Evolutionary conservation across 2,329 filamentous ascomycete species (phyloP).

Genomic region (Thielaviopsis euricoi): DNA sequence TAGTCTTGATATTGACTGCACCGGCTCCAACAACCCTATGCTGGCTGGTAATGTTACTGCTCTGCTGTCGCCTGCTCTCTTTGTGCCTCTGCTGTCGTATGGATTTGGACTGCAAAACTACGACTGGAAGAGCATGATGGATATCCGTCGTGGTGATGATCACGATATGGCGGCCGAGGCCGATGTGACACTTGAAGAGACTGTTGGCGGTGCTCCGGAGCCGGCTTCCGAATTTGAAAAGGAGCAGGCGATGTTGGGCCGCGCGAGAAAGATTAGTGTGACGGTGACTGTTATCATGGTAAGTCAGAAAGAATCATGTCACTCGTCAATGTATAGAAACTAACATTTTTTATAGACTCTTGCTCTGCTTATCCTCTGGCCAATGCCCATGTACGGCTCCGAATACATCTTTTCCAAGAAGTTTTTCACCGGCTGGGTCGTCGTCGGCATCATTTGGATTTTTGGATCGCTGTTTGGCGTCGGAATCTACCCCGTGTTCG

Average conservation of each 20-base stretch:
- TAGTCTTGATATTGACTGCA: slow-evolving; percentile 52
- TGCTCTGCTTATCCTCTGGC: slow-evolving; percentile 66
- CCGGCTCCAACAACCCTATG: slow-evolving; percentile 75
- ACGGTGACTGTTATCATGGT: slow-evolving; percentile 24
- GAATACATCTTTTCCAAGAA: slow-evolving; percentile 67
- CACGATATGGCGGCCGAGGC: slow-evolving; percentile 49
- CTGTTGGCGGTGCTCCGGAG: slow-evolving; percentile 29
- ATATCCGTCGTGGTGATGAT: slow-evolving; percentile 66
- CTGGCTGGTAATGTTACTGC: slow-evolving; percentile 73
- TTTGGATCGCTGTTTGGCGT: slow-evolving; percentile 58
- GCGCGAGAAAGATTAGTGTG: slow-evolving; percentile 32
- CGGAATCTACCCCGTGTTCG: slow-evolving; percentile 65
- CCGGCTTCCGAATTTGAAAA: slow-evolving; percentile 24
- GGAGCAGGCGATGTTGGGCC: slow-evolving; percentile 33
- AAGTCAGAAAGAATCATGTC: slow-evolving; percentile 33
- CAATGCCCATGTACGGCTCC: slow-evolving; percentile 77
- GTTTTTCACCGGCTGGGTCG: slow-evolving; percentile 73
- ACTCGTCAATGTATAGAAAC: no score
- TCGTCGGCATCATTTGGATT: slow-evolving; percentile 64
- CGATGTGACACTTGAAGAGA: slow-evolving; percentile 47
- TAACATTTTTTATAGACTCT: slow-evolving; percentile 29
- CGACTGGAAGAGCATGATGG: slow-evolving; percentile 71
- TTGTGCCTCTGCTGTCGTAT: slow-evolving; percentile 61
- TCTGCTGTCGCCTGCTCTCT: slow-evolving; percentile 57
- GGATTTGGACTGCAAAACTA: slow-evolving; percentile 48